Base-by-base conservation (phyloP, 768 basidiomycete species). In the Mycena pura region DNA sequence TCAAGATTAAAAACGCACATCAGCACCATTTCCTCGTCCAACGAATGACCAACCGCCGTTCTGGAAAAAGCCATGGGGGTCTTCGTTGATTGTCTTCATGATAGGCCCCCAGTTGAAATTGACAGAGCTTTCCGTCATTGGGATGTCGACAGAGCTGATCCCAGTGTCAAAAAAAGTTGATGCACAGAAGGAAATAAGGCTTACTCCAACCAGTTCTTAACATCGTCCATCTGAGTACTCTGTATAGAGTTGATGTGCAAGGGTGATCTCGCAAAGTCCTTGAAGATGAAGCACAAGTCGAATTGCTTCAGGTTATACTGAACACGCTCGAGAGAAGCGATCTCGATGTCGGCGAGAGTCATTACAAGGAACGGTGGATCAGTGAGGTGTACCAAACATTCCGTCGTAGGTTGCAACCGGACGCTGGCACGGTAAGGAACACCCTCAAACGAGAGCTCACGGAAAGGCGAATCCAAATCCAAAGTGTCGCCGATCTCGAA, bases 151-250 rank as follows among this genome's bases (percentile, higher is more conserved):
- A 6, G 96, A 98, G 71, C 96, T 98, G 54, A 57, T 34, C n/a
- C 60, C 15, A 39, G n/a, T 52, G 56, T 67, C 45, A 65, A 41
- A 39, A 5, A 7, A 36, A 40, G 28, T 29, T 53, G 22, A 24
- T 40, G 50, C 50, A 32, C 14, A 22, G 27, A 31, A 25, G 48
- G 54, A 50, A 44, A 44, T 24, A 51, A 7, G 13, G 80, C 93
- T 65, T 73, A 98, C 95, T 99, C 95, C 21, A 99, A 84, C 97
- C 97, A 99, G 70, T 97, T 96, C 78, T 98, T 99, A 64, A 99
- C 96, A 66, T 96, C 95, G 70, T 99, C 97, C 70, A 99, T 86
- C 68, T 94, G 91, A 2, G 86, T 78, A 56, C 86, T 92, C 22
- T 93, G 95, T 66, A 99, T 96, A 1, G 95, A 95, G 73, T 99